A percentile compares a stretch with the other conserved stretches of the same genome.
These are phyloP conservation scores for Tulasnella sp. DNA, from an alignment of 768 basidiomycete species.

Conservation along the genomic window DNA sequence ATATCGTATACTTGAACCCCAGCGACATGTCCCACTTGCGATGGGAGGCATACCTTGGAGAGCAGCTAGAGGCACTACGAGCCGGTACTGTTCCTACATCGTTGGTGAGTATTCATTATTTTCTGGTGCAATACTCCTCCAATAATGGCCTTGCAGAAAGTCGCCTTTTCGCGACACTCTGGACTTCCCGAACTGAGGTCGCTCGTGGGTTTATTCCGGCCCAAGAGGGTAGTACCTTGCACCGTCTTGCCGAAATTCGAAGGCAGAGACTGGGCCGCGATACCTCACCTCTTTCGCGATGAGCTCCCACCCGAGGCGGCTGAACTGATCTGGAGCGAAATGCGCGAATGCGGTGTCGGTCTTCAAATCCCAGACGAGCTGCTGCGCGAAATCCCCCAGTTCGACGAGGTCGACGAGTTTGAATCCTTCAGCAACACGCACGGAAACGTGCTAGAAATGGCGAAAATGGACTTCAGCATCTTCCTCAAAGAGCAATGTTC, in stretches of 20 bases:
- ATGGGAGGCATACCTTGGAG: constrained; percentile 40
- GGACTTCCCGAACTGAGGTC: constrained; percentile 70
- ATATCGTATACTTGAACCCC: constrained; percentile 76
- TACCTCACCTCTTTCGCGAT: constrained; percentile 53
- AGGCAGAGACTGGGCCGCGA: constrained; percentile 60
- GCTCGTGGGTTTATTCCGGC: constrained; percentile 74
- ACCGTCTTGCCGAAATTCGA: constrained; percentile 38
- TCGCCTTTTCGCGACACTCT: constrained; percentile 79
- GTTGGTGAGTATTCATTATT: constrained; percentile 37
- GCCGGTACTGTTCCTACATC: constrained; percentile 39
- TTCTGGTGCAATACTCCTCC: not conserved
- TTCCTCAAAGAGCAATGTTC: no score
- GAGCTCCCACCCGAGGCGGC: constrained; percentile 35
- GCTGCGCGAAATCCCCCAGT: no score
- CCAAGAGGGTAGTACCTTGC: constrained; percentile 66
- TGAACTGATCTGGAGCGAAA: constrained; percentile 22
- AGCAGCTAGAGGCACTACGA: constrained; percentile 35
- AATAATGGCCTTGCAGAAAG: constrained; percentile 38
- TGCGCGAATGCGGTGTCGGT: constrained; percentile 11
- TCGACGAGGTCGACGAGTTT: no score
- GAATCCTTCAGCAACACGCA: no score
- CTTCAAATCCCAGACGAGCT: no score
- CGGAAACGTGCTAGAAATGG: no score
- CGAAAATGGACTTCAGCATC: no score
- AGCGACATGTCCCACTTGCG: constrained; percentile 50